Evolutionary conservation across 345 rosid species (phyloP).

Genomic region (Lumnitzera racemosa): DNA sequence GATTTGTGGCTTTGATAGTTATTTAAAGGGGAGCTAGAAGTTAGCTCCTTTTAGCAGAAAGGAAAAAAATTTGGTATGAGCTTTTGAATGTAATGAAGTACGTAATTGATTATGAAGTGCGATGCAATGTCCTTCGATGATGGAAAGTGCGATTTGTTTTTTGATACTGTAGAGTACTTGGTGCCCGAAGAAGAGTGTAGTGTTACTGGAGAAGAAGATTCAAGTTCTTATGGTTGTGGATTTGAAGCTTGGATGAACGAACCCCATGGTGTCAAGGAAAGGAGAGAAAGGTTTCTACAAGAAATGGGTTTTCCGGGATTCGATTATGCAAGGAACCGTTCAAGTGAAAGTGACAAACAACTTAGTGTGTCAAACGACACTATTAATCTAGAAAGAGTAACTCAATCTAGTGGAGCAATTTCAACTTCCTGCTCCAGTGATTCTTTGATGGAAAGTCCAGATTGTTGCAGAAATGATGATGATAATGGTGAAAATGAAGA

Average conservation of each 20-base stretch:
- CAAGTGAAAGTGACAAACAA: not conserved
- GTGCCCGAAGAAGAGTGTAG: constrained; percentile 17
- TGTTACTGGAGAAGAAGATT: constrained; percentile 18
- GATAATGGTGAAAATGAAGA: constrained; percentile 28
- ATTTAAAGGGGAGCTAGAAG: too few species aligned
- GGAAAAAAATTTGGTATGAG: too few species aligned
- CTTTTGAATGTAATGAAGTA: too few species aligned
- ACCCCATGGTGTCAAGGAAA: constrained; percentile 58
- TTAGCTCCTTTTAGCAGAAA: too few species aligned
- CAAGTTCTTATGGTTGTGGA: constrained; percentile 11
- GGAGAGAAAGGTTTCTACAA: constrained; percentile 44
- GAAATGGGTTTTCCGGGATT: constrained; percentile 42
- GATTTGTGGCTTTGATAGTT: too few species aligned
- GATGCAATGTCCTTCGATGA: constrained; percentile 2
- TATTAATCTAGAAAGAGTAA: constrained; percentile 27
- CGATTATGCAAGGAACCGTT: not conserved
- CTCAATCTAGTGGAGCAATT: constrained; percentile 38
- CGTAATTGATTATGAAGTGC: too few species aligned
- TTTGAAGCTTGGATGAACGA: constrained; percentile 53
- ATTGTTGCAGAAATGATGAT: constrained; percentile 31
- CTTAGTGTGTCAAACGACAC: not conserved
- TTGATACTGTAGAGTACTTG: constrained; percentile 51
- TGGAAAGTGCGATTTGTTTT: constrained; percentile 51
- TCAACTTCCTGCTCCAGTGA: constrained; percentile 17
- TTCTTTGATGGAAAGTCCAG: constrained; percentile 16